Evolutionary conservation across 495 filamentous ascomycete species (phyloP).

Genomic region (Annulohypoxylon stygium): DNA sequence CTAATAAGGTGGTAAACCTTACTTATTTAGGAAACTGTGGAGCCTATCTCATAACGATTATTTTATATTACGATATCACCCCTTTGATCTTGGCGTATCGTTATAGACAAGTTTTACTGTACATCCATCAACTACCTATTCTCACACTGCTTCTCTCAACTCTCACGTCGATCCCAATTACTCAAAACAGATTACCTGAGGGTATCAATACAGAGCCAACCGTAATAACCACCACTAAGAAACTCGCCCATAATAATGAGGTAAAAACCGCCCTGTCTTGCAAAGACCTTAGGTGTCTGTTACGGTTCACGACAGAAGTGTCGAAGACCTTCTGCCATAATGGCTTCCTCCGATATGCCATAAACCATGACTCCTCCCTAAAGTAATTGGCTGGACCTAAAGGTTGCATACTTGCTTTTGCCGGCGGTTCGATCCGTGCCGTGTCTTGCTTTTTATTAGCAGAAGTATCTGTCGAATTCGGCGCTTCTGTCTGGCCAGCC

Average conservation of each 20-base stretch:
- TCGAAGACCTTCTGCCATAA: slow-evolving; percentile 73
- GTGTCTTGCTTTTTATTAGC: slow-evolving; percentile 11
- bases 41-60: not conserved
- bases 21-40: no score
- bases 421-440: slow-evolving; percentile 44
- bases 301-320: slow-evolving; percentile 70
- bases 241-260: slow-evolving; percentile 55
- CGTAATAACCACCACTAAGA: slow-evolving; percentile 51
- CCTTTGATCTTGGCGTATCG: not conserved
- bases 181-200: slow-evolving; percentile 33
- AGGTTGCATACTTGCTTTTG: slow-evolving; percentile 62
- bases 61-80: not conserved
- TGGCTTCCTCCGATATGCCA: slow-evolving; percentile 68
- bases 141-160: not conserved
- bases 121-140: not conserved
- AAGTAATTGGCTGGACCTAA: slow-evolving; percentile 67
- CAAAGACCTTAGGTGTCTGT: slow-evolving; percentile 71
- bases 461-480: slow-evolving; percentile 38
- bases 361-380: slow-evolving; percentile 72
- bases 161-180: not conserved
- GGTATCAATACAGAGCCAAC: slow-evolving; percentile 57
- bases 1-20: no score
- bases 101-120: not conserved
- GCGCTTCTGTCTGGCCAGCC: not conserved
- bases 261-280: slow-evolving; percentile 74